A percentile compares a stretch with the other conserved stretches of the same genome.
These are phyloP conservation scores for Neurospora tetraspora DNA, from an alignment of 495 filamentous ascomycete genomes.

Conservation along the genomic window DNA sequence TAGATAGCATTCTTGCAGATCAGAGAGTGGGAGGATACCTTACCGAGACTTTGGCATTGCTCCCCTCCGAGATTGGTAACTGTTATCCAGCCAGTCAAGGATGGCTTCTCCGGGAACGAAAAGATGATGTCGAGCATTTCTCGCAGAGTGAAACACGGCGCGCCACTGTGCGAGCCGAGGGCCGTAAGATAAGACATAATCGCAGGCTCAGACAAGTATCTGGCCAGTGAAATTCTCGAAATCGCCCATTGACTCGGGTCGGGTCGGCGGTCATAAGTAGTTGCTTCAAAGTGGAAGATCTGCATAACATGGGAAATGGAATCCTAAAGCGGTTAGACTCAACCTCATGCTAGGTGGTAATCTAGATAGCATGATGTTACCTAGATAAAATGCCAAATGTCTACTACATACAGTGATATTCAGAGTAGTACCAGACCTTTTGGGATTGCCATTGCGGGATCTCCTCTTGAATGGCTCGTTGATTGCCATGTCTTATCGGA, in stretches of 20 bases:
- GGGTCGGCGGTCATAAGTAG: neutral
- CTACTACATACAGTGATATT: neutral
- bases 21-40: neutral
- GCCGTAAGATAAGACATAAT: neutral
- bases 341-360: neutral
- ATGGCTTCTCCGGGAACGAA: neutral
- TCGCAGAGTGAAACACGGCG: neutral
- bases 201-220: neutral
- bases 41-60: neutral
- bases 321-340: neutral
- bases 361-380: neutral
- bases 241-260: neutral
- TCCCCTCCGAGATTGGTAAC: neutral
- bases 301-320: neutral
- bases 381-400: too few species aligned
- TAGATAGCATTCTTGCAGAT: neutral
- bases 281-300: neutral
- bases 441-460: neutral
- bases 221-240: neutral
- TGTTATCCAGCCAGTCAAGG: neutral
- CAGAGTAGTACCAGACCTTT: constrained; percentile 2
- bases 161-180: neutral
- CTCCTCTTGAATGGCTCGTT: neutral
- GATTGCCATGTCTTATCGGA: constrained; percentile 10
- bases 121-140: neutral